Percentiles rank a stretch among this genome's conserved stretches.
Conservation (phyloP, 129 eudicot genomes). For the Scalesia atractyloides region DNA sequence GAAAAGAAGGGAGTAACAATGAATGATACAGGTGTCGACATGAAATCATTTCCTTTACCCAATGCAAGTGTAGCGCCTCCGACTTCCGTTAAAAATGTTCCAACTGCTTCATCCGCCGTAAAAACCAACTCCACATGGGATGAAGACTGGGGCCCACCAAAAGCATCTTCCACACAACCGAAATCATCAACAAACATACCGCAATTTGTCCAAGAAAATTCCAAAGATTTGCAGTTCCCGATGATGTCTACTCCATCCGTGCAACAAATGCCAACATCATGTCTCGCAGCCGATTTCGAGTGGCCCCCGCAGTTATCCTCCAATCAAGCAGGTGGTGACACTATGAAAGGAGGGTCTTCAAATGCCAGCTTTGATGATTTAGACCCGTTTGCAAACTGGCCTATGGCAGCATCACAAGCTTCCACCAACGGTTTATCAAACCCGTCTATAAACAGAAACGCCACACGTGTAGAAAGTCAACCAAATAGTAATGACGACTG, state of each 20-base stretch:
- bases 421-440: slow-evolving; percentile 38
- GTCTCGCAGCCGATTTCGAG: slow-evolving; percentile 77
- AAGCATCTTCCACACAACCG: slow-evolving; percentile 39
- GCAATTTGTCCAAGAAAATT: slow-evolving; percentile 38
- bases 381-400: slow-evolving; percentile 98
- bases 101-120: slow-evolving; percentile 45
- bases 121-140: slow-evolving; percentile 72
- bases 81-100: slow-evolving; percentile 36
- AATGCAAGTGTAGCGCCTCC: slow-evolving; percentile 35
- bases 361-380: slow-evolving; percentile 67
- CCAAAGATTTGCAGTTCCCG: slow-evolving; percentile 34
- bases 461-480: slow-evolving; percentile 34
- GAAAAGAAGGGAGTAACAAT: slow-evolving; percentile 88
- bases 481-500: slow-evolving; percentile 40
- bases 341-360: slow-evolving; percentile 38
- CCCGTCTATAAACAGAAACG: slow-evolving; percentile 1
- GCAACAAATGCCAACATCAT: slow-evolving; percentile 52
- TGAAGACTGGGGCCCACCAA: slow-evolving; percentile 79
- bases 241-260: slow-evolving; percentile 44
- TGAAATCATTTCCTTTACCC: slow-evolving; percentile 41
- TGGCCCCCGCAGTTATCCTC: slow-evolving; percentile 81
- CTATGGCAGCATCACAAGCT: slow-evolving; percentile 45
- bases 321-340: slow-evolving; percentile 31
- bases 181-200: slow-evolving; percentile 39
- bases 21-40: slow-evolving; percentile 64